phyloP scores from a whole-genome alignment of 768 basidiomycete genomes.

The Boletellus ananas region DNA sequence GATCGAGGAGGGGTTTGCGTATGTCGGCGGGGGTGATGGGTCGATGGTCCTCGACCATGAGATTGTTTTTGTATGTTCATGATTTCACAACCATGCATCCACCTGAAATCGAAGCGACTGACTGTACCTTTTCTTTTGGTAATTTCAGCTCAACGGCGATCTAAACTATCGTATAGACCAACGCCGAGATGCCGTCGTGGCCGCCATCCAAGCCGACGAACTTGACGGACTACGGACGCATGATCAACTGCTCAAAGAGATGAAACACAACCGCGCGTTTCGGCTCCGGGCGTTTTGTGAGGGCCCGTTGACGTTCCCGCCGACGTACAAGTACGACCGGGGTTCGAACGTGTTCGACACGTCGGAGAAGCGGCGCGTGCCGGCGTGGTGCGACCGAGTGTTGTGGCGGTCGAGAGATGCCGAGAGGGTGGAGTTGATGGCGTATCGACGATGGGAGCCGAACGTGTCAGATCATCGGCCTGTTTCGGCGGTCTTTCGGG shows the following conservation, averaged over 20 bases:
- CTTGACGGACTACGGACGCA: slow-evolving; percentile 59
- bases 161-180: slow-evolving; percentile 98
- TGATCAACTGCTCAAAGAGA: slow-evolving; percentile 89
- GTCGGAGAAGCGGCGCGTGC: slow-evolving; percentile 82
- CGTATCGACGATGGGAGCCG: slow-evolving; percentile 79
- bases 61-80: slow-evolving; percentile 65
- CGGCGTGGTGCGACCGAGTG: slow-evolving; percentile 97
- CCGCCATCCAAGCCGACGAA: slow-evolving; percentile 66
- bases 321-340: slow-evolving; percentile 95
- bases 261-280: slow-evolving; percentile 83
- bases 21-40: slow-evolving; percentile 89
- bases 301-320: slow-evolving; percentile 75
- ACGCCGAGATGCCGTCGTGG: slow-evolving; percentile 76
- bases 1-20: slow-evolving; percentile 57
- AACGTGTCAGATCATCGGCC: slow-evolving; percentile 91
- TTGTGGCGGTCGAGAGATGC: slow-evolving; percentile 65
- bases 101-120: neutral
- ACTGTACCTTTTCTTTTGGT: neutral
- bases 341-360: slow-evolving; percentile 76
- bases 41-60: slow-evolving; percentile 94
- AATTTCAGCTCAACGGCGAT: slow-evolving; percentile 76
- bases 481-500: slow-evolving; percentile 71
- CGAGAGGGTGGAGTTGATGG: slow-evolving; percentile 57
- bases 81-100: neutral
- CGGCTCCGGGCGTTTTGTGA: slow-evolving; percentile 82